Evolutionary conservation across 805 yeast species (phyloP).

Genomic region (Spathaspora arborariae): DNA sequence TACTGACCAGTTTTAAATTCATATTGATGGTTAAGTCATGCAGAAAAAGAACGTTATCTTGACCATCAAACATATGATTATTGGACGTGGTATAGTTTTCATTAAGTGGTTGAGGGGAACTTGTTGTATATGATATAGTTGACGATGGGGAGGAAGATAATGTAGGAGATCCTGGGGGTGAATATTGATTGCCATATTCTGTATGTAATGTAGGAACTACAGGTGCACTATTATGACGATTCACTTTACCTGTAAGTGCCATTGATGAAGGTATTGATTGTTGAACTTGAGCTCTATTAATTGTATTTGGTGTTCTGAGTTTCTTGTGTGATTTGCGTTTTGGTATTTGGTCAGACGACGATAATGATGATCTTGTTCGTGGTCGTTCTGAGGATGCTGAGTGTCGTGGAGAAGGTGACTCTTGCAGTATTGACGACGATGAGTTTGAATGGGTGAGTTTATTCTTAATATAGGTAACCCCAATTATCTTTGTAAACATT

Average conservation of each 20-base stretch:
- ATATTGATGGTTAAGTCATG: slow-evolving; percentile 3
- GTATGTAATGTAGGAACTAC: background rate
- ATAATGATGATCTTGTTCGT: background rate
- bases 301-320: background rate
- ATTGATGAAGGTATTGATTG: slow-evolving; percentile 2
- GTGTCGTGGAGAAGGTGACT: background rate
- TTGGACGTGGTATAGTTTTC: background rate
- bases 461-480: background rate
- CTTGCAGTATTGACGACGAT: background rate
- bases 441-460: background rate
- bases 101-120: background rate
- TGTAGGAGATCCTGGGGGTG: background rate
- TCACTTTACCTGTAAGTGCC: background rate
- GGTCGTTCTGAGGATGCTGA: background rate
- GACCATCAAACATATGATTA: background rate
- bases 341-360: background rate
- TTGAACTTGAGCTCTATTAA: background rate
- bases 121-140: background rate
- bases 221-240: background rate
- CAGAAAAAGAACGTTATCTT: slow-evolving; percentile 1
- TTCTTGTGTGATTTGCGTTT: background rate
- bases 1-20: slow-evolving; percentile 1
- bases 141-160: background rate
- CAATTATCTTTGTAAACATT: background rate
- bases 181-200: background rate